Percentiles rank a stretch among this genome's conserved stretches.
Evolutionary conservation across 495 filamentous ascomycete genomes (phyloP).

Genomic region (Penicillium manginii): DNA sequence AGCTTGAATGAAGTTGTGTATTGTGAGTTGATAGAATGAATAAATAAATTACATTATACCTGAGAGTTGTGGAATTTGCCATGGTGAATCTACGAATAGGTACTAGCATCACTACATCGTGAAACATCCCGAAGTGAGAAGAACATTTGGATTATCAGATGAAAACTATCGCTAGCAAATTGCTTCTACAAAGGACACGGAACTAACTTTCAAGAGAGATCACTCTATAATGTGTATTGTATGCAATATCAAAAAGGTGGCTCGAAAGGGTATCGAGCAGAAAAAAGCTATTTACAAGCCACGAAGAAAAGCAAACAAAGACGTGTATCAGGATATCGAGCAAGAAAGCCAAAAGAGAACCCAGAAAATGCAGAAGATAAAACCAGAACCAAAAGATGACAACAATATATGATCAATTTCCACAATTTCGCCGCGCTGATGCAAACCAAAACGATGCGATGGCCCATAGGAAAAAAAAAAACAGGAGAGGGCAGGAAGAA

Average conservation of each 20-base stretch:
- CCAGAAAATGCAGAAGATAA: neutral
- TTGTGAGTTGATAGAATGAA: neutral
- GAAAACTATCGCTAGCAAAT: neutral
- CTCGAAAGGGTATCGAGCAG: constrained; percentile 23
- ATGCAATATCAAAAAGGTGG: neutral
- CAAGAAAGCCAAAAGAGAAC: constrained; percentile 7
- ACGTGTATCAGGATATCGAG: constrained; percentile 3
- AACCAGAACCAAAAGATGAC: neutral
- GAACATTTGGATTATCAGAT: too few species aligned
- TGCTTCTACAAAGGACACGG: neutral
- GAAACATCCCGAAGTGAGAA: too few species aligned
- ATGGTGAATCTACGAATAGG: too few species aligned
- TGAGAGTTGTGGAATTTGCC: neutral
- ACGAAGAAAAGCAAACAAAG: neutral
- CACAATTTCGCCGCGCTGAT: constrained; percentile 34
- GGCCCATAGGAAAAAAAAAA: constrained; percentile 10
- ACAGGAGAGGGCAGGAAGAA: constrained; percentile 7
- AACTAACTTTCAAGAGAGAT: neutral
- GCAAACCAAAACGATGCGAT: constrained; percentile 24
- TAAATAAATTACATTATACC: too few species aligned
- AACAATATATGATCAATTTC: neutral
- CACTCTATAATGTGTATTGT: neutral
- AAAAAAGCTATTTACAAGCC: constrained; percentile 3
- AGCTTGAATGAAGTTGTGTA: neutral
- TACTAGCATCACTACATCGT: too few species aligned